These are phyloP conservation scores for Coemansia sp. DNA, from an alignment of 192 early-diverging fungal genomes.

Conservation along the genomic window DNA sequence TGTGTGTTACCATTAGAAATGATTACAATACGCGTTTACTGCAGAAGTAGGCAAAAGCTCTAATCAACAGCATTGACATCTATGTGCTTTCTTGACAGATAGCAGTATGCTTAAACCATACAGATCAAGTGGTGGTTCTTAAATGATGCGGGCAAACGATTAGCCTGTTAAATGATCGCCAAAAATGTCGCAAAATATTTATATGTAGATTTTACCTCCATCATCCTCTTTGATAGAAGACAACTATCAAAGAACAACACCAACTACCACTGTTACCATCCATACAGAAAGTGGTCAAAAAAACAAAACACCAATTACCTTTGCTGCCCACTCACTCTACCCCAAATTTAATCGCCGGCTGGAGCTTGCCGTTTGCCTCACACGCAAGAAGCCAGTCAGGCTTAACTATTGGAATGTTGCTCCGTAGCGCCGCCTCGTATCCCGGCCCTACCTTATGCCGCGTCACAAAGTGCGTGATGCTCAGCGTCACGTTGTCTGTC, in stretches of 20 bases:
- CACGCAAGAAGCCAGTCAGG: constrained; percentile 95
- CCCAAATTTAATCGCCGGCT: constrained; percentile 59
- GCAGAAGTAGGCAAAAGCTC: no score
- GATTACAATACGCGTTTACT: no score
- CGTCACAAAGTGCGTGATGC: constrained; percentile 91
- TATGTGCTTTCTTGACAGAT: no score
- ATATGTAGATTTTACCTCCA: no score
- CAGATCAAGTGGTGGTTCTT: no score
- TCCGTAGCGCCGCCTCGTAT: constrained; percentile 82
- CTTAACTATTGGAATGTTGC: constrained; percentile 92
- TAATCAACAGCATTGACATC: no score
- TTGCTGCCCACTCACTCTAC: constrained; percentile 12
- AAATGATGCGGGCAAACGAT: no score
- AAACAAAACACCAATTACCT: neutral
- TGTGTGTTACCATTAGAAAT: no score
- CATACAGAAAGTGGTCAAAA: neutral
- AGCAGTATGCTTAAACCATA: no score
- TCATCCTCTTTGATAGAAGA: no score
- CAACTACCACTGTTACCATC: neutral
- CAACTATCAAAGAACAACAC: neutral
- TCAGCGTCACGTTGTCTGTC: constrained; percentile 78
- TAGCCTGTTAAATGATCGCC: no score
- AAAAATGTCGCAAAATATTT: no score
- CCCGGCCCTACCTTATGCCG: constrained; percentile 79
- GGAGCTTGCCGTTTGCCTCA: constrained; percentile 85